Evolutionary conservation across 1,139 yeast genomes (phyloP), one percentile per base, ranked within the genome.

Genomic region (Kluyveromyces sp.): DNA sequence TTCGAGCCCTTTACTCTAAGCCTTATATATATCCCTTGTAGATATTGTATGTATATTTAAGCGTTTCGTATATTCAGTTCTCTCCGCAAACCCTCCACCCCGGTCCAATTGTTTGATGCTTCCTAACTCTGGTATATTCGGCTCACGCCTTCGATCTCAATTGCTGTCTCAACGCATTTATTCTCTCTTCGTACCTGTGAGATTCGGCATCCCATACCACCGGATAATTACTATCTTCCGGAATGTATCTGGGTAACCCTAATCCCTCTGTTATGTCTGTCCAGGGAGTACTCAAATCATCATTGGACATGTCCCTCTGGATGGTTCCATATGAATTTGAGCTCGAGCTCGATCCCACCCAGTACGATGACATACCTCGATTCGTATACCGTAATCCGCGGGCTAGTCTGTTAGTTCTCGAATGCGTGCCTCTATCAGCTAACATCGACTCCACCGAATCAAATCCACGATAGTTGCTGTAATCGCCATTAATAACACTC

Each of bases 301-400:
- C 37, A 15, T 39, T 47, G 48, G 39, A 15, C 21, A 15, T 29
- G 34, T 45, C 31, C 4, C 26, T 41, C 4, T 42, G 34, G 15
- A 47, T 49, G 21, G 28, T 28, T 38, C 53, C 27, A 38, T 40
- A 40, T 31, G 33, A 32, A 39, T 41, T 33, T 30, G 45, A 32
- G 38, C 54, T 47, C 44, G 33, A 32, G 37, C 42, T 33, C 32
- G 45, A 32, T 40, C 54, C 48, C 44, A 92, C 67, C 97, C 97
- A 92, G 61, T 89, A 89, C 55, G 86, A 87, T 30, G 78, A 79
- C 46, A 77, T 75, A 0, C 97, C 97, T 43, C 87, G 85, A 47
- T 79, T 76, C 40, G 80, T 78, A 61, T 88, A 89, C 39, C 99
- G 67, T 52, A 90, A 66, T 0, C 99, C 99, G 50, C 88, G 85